phyloP scores from a whole-genome alignment of 495 filamentous ascomycete genomes.

The Daldinia bambusicola region DNA sequence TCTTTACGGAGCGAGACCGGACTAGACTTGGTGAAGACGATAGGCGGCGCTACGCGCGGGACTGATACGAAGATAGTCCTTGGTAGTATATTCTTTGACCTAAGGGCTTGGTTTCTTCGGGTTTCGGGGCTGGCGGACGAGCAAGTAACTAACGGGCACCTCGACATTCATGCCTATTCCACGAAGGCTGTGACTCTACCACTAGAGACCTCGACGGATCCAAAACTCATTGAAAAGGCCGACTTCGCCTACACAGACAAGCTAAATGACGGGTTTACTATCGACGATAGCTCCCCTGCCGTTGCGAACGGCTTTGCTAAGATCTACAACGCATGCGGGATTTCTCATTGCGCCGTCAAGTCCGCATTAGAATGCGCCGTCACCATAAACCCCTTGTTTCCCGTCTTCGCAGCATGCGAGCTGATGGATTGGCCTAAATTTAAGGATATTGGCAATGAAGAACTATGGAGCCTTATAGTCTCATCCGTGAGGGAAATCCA shows the following conservation, averaged over 20 bases:
- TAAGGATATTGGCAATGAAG: not conserved
- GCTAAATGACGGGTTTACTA: not conserved
- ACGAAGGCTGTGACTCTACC: slow-evolving; percentile 24
- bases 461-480: not conserved
- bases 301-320: not conserved
- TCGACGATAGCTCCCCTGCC: not conserved
- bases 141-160: slow-evolving; percentile 28
- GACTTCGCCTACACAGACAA: not conserved
- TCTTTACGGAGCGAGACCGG: not conserved
- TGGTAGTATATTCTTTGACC: not conserved
- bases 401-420: not conserved
- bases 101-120: slow-evolving; percentile 26
- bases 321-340: not conserved
- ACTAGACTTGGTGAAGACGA: not conserved
- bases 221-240: not conserved
- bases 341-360: not conserved
- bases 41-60: not conserved
- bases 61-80: not conserved
- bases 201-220: not conserved
- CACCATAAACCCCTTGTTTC: not conserved
- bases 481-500: slow-evolving; percentile 2
- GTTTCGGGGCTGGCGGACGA: slow-evolving; percentile 18
- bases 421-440: not conserved
- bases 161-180: slow-evolving; percentile 32
- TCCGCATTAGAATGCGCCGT: not conserved